phyloP scores from a whole-genome alignment of 108 stramenopile genomes.

The Stephanodiscus minutulus region DNA sequence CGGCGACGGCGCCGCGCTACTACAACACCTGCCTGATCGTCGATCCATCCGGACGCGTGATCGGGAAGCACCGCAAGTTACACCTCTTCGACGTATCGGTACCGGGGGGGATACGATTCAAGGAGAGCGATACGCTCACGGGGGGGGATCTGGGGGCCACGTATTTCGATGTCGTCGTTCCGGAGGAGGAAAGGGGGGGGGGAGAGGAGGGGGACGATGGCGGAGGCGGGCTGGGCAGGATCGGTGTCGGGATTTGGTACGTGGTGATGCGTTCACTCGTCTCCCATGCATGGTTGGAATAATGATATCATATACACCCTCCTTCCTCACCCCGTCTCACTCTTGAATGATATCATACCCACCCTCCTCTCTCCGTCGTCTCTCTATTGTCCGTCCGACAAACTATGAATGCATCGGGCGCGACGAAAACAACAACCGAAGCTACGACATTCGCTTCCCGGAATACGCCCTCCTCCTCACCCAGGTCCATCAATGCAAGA shows the following conservation, averaged over 20 bases:
- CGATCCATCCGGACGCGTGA: conserved; percentile 67
- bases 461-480: conserved; percentile 94
- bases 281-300: too few relatives aligned
- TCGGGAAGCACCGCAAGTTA: conserved; percentile 95
- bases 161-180: conserved; percentile 67
- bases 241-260: conserved; percentile 97
- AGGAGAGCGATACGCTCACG: conserved; percentile 93
- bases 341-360: background rate
- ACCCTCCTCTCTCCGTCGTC: background rate
- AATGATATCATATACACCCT: too few relatives aligned
- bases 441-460: conserved; percentile 99
- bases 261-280: background rate
- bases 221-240: conserved; percentile 70
- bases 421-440: too few relatives aligned
- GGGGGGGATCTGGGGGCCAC: conserved; percentile 69
- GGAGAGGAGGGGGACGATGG: conserved; percentile 19
- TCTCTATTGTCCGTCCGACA: background rate
- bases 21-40: conserved; percentile 94
- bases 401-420: background rate
- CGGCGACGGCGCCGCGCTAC: background rate
- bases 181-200: conserved; percentile 23
- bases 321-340: background rate
- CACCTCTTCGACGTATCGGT: conserved; percentile 99
- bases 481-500: conserved; percentile 67
- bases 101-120: conserved; percentile 95